Percentiles rank a stretch among this genome's conserved stretches.
Evolutionary conservation across 2,329 filamentous ascomycete genomes (phyloP).

Genomic region (Claviceps sp.): DNA sequence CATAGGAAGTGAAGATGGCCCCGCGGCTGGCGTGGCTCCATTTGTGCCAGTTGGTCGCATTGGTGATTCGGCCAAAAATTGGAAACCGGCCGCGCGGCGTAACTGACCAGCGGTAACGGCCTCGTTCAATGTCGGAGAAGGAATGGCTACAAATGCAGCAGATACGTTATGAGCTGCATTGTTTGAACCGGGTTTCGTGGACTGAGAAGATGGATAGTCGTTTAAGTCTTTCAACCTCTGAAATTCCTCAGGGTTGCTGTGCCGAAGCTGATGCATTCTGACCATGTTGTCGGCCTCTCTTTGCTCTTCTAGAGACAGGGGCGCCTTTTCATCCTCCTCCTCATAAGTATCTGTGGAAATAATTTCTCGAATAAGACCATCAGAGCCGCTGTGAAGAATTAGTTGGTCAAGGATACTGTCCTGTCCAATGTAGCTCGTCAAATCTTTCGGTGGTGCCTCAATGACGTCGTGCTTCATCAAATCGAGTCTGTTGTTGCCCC

Average conservation of each 20-base stretch:
- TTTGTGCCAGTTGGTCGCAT: background rate
- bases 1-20: background rate
- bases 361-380: conserved; percentile 37
- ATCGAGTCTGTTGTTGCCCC: conserved; percentile 28
- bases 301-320: conserved; percentile 47
- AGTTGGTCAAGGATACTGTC: conserved; percentile 47
- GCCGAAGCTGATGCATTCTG: conserved; percentile 20
- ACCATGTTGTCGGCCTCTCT: conserved; percentile 35
- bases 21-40: background rate
- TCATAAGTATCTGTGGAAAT: conserved; percentile 61
- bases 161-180: background rate
- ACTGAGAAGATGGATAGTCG: background rate
- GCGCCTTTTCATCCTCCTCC: conserved; percentile 45
- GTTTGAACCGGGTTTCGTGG: background rate
- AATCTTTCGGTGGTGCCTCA: conserved; percentile 34
- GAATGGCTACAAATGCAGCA: background rate
- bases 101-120: background rate
- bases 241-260: conserved; percentile 20
- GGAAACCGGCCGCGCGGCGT: background rate
- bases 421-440: conserved; percentile 42
- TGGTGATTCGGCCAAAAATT: background rate
- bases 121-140: background rate
- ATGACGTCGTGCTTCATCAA: conserved; percentile 29
- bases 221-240: conserved; percentile 9
- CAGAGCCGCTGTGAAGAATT: conserved; percentile 18